Evolutionary conservation across 495 filamentous ascomycete species (phyloP).

Genomic region (Aspergillus nanangensis): DNA sequence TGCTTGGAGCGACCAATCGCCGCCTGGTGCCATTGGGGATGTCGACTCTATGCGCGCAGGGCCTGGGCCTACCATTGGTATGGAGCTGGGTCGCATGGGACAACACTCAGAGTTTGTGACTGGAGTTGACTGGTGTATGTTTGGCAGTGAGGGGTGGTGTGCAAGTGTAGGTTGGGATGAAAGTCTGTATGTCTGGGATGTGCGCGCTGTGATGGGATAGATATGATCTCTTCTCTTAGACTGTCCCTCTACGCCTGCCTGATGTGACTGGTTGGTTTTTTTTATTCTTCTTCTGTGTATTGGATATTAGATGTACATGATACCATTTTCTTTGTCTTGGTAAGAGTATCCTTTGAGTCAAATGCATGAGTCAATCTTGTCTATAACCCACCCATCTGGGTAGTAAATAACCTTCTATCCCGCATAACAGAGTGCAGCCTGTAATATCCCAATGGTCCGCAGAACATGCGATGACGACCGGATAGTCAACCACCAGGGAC

Average conservation of each 20-base stretch:
- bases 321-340: constrained; percentile 16
- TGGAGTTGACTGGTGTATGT: constrained; percentile 97
- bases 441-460: background rate
- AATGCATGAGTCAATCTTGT: background rate
- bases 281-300: constrained; percentile 14
- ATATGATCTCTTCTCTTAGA: constrained; percentile 2
- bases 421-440: too few species aligned
- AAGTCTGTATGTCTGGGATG: constrained; percentile 86
- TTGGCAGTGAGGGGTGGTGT: constrained; percentile 92
- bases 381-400: background rate
- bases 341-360: background rate
- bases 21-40: constrained; percentile 51
- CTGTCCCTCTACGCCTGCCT: constrained; percentile 3
- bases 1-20: constrained; percentile 72
- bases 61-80: constrained; percentile 45
- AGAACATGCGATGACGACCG: too few species aligned
- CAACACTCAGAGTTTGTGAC: constrained; percentile 93
- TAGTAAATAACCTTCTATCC: background rate
- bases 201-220: constrained; percentile 57
- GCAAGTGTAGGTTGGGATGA: constrained; percentile 94
- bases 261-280: background rate
- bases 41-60: constrained; percentile 34
- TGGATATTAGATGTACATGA: constrained; percentile 24
- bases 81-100: constrained; percentile 82
- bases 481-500: too few species aligned